phyloP scores from a whole-genome alignment of 768 basidiomycete genomes.

The Suillus occidentalis region DNA sequence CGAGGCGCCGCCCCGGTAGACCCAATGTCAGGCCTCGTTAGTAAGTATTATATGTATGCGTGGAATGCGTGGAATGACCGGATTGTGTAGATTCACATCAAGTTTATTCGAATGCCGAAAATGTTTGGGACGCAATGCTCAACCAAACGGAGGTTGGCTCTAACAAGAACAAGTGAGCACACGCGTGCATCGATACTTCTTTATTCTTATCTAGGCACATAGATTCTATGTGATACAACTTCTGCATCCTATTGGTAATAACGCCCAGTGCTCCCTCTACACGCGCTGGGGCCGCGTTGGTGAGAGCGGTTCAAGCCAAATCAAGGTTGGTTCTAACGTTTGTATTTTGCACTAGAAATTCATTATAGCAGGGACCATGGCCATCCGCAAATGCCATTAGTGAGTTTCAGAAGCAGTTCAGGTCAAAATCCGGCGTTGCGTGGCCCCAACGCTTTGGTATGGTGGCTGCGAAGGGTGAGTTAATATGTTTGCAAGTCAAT shows the following conservation, averaged over 20 bases:
- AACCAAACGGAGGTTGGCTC: conserved; percentile 58
- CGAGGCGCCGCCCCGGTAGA: conserved; percentile 59
- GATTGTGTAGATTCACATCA: conserved; percentile 46
- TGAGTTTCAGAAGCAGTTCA: conserved; percentile 64
- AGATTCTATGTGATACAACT: conserved; percentile 58
- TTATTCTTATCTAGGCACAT: conserved; percentile 25
- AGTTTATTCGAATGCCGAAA: conserved; percentile 43
- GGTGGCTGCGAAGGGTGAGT: conserved; percentile 49
- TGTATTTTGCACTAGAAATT: not conserved
- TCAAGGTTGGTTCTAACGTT: conserved; percentile 38
- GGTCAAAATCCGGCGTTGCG: conserved; percentile 44
- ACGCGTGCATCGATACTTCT: not conserved
- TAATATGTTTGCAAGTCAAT: not conserved
- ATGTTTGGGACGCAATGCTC: conserved; percentile 60
- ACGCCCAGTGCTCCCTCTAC: conserved; percentile 38
- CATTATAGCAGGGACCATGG: conserved; percentile 47
- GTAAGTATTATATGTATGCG: conserved; percentile 35
- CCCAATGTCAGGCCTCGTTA: conserved; percentile 41
- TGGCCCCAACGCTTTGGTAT: conserved; percentile 56
- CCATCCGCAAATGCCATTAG: conserved; percentile 36
- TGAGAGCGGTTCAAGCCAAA: conserved; percentile 49
- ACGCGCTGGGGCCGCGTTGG: conserved; percentile 67
- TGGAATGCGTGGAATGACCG: not conserved
- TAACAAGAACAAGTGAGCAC: conserved; percentile 47
- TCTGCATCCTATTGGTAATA: conserved; percentile 47